phyloP scores from a whole-genome alignment of 139 green algal species.

The Trebouxia sp. region DNA sequence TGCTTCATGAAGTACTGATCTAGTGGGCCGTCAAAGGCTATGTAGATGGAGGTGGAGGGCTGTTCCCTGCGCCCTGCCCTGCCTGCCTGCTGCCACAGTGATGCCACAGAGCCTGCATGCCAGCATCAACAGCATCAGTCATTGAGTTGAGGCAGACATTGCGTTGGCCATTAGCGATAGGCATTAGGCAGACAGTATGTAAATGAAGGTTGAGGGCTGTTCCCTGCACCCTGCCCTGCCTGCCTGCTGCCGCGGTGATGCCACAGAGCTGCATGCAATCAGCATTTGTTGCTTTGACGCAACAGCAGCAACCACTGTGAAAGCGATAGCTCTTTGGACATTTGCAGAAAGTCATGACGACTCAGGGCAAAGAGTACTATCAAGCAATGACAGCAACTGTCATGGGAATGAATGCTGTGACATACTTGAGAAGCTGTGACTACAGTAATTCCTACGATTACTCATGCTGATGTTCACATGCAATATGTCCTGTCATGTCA shows the following conservation, averaged over 20 bases:
- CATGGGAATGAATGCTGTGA: too few species aligned
- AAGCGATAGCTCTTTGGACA: too few species aligned
- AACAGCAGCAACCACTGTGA: too few species aligned
- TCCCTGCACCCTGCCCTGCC: slow-evolving; percentile 86
- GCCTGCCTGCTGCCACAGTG: slow-evolving; percentile 90
- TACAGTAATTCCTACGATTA: too few species aligned
- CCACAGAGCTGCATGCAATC: slow-evolving; percentile 55
- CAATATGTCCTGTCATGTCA: too few species aligned
- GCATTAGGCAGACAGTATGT: too few species aligned
- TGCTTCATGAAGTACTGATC: slow-evolving; percentile 95
- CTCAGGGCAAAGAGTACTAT: background rate
- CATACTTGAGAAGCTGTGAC: slow-evolving; percentile 71
- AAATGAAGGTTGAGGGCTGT: slow-evolving; percentile 74
- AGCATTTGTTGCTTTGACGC: too few species aligned
- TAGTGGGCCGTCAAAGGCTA: slow-evolving; percentile 89
- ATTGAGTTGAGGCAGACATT: too few species aligned
- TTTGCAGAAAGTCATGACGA: too few species aligned
- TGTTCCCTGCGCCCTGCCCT: slow-evolving; percentile 84
- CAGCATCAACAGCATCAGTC: too few species aligned
- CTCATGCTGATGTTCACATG: too few species aligned
- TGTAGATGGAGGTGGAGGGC: slow-evolving; percentile 74
- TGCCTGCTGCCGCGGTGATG: slow-evolving; percentile 89
- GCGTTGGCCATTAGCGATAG: too few species aligned
- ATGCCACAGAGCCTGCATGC: slow-evolving; percentile 69
- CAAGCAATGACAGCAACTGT: background rate